Conservation (phyloP, 768 basidiomycete genomes). For the Rhodocollybia butyracea region DNA sequence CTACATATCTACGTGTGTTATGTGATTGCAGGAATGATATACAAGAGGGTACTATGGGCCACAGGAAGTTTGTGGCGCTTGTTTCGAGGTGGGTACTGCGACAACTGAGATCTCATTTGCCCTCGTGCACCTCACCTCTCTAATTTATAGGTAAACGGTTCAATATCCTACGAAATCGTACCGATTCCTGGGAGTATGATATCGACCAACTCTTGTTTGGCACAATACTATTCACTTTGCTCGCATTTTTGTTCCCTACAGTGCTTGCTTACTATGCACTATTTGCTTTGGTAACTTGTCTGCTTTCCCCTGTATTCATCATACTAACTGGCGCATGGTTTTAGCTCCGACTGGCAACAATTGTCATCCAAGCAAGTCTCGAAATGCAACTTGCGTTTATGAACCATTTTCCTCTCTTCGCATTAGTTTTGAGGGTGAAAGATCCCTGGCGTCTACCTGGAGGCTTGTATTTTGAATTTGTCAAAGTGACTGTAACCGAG, state of each 20-base stretch:
- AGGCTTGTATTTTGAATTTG: slow-evolving; percentile 29
- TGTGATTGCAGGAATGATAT: slow-evolving; percentile 56
- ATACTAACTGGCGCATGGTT: neutral
- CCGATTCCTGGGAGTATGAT: slow-evolving; percentile 88
- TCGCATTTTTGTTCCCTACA: slow-evolving; percentile 82
- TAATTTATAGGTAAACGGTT: slow-evolving; percentile 65
- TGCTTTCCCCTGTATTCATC: neutral
- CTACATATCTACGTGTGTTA: slow-evolving; percentile 73
- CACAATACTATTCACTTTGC: slow-evolving; percentile 81
- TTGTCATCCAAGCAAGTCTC: slow-evolving; percentile 58
- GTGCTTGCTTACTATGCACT: slow-evolving; percentile 81
- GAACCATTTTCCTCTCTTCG: slow-evolving; percentile 92
- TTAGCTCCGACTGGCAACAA: slow-evolving; percentile 51
- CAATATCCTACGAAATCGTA: slow-evolving; percentile 84
- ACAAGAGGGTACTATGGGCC: slow-evolving; percentile 53
- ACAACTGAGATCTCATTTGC: neutral
- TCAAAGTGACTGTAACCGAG: slow-evolving; percentile 9
- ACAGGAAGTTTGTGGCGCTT: slow-evolving; percentile 80
- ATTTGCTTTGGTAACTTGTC: slow-evolving; percentile 56
- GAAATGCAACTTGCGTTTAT: slow-evolving; percentile 72
- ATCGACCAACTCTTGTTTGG: slow-evolving; percentile 94
- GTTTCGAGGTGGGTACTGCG: slow-evolving; percentile 65
- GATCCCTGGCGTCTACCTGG: slow-evolving; percentile 77
- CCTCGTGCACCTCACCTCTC: neutral
- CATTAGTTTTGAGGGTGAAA: slow-evolving; percentile 78